These are phyloP conservation scores for Penicillium brasilianum DNA, from an alignment of 2,329 filamentous ascomycete genomes.

Conservation along the genomic window DNA sequence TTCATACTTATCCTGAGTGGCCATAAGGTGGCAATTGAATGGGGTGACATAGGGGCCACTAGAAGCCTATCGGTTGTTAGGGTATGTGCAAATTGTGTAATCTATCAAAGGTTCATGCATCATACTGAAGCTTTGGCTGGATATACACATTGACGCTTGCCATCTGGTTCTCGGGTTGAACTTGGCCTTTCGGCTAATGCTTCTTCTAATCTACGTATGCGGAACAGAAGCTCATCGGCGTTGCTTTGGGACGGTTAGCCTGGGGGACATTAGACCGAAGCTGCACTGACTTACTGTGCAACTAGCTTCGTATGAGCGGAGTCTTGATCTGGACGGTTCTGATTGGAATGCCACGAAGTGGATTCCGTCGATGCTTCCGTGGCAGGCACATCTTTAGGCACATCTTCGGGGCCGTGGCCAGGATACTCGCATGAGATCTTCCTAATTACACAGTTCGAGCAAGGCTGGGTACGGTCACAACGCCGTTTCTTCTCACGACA, in stretches of 20 bases:
- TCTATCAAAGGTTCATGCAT: not conserved
- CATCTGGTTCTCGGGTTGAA: not conserved
- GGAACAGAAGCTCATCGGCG: constrained; percentile 18
- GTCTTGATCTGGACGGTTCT: not conserved
- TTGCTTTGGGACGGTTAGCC: constrained; percentile 11
- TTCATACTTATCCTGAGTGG: not conserved
- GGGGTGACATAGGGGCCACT: constrained; percentile 20
- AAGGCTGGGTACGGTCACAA: constrained; percentile 30
- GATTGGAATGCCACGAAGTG: not conserved
- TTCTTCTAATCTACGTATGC: constrained; percentile 21
- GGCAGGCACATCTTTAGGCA: not conserved
- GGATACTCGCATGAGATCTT: constrained; percentile 28
- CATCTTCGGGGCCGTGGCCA: constrained; percentile 8
- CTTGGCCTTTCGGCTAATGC: constrained; percentile 6
- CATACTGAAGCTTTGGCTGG: not conserved
- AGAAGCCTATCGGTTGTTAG: constrained; percentile 9
- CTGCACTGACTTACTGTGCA: constrained; percentile 7
- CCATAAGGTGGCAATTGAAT: constrained; percentile 18
- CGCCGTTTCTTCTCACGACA: constrained; percentile 32
- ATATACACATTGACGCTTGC: not conserved
- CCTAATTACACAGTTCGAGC: constrained; percentile 28
- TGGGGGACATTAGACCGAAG: not conserved
- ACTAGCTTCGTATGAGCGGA: not conserved
- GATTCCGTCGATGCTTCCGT: not conserved
- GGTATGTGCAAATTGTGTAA: not conserved